These are phyloP conservation scores for Chaetomium fimeti DNA, from an alignment of 495 filamentous ascomycete species.

Conservation along the genomic window DNA sequence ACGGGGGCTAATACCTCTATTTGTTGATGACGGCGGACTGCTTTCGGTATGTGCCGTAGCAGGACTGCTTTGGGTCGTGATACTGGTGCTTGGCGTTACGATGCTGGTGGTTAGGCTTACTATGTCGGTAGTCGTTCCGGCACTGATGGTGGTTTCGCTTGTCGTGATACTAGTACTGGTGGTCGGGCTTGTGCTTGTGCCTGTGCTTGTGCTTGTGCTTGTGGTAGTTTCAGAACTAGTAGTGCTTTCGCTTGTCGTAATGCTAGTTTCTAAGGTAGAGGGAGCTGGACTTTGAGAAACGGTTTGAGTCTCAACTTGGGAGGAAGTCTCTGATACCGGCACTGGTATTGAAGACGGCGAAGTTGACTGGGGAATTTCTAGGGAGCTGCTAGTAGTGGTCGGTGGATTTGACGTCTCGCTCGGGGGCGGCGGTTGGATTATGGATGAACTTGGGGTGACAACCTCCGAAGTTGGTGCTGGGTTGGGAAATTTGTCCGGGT, in stretches of 20 bases:
- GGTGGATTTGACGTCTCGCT: neutral
- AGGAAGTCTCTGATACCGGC: neutral
- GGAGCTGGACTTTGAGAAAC: neutral
- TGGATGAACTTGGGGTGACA: neutral
- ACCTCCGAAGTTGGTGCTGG: neutral
- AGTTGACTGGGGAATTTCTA: neutral
- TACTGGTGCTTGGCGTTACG: neutral
- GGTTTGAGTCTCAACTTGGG: neutral
- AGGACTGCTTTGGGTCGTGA: neutral
- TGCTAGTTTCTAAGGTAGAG: neutral
- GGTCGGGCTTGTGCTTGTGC: no score
- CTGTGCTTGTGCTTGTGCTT: neutral
- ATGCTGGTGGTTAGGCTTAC: neutral
- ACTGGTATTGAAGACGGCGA: neutral
- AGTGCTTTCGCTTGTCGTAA: neutral
- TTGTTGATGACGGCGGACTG: neutral
- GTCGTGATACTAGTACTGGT: no score
- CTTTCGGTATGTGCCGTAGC: neutral
- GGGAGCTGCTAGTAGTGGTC: neutral
- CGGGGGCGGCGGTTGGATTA: neutral
- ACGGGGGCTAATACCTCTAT: neutral
- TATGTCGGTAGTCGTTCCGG: no score
- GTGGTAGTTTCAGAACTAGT: neutral
- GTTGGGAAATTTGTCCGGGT: neutral
- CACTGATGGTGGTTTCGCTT: no score